Evolutionary conservation across 352 stramenopile species (phyloP).

Genomic region (Blastocystis sp.): DNA sequence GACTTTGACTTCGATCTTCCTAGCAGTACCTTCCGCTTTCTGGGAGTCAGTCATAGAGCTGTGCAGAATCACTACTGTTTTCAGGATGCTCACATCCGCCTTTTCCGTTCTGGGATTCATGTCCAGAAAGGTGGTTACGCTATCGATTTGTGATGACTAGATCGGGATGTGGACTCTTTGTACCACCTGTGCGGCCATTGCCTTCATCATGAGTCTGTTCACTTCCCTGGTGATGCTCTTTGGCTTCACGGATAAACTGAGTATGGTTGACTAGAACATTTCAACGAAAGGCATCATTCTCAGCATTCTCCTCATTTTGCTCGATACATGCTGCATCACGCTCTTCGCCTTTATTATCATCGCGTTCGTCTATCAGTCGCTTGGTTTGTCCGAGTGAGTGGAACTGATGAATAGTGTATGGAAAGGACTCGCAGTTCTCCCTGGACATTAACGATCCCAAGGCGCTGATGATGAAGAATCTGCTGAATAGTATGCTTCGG

Average conservation of each 20-base stretch:
- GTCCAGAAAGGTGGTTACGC: not conserved
- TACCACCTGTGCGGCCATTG: not conserved
- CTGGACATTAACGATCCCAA: constrained; percentile 28
- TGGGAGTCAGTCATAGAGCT: not conserved
- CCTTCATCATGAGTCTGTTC: not conserved
- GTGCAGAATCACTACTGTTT: not conserved
- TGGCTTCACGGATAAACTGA: not conserved
- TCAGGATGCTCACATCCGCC: not conserved
- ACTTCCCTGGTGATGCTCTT: not conserved
- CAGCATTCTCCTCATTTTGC: not conserved
- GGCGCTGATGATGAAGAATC: not conserved
- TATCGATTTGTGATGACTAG: not conserved
- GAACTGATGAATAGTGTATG: not conserved
- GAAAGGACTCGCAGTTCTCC: not conserved
- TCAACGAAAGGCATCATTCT: not conserved
- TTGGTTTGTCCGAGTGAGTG: not conserved
- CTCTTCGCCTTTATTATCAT: not conserved
- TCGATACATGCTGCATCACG: not conserved
- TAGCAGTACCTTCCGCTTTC: not conserved
- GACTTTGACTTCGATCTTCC: not conserved
- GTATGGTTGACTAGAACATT: not conserved
- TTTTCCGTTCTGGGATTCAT: not conserved
- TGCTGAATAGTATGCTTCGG: not conserved
- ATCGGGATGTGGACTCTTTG: not conserved
- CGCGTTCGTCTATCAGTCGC: constrained; percentile 3